Percentiles rank a stretch among this genome's conserved stretches.
Conservation (phyloP, 768 basidiomycete genomes). For the Mycena crocata region DNA sequence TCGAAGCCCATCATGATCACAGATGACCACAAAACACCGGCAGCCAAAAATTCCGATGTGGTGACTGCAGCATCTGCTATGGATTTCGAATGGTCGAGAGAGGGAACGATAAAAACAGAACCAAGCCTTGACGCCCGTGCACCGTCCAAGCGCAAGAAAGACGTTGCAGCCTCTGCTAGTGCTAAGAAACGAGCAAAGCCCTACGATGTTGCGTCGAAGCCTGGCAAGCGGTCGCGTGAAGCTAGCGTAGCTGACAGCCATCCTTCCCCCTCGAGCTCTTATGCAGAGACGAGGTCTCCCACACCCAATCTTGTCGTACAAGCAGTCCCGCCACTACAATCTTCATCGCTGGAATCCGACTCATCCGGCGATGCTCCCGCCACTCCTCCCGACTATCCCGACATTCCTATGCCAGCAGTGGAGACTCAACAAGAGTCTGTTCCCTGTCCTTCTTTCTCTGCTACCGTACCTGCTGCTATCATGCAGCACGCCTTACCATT, state of each 20-base stretch:
- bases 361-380: conserved; percentile 59
- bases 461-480: conserved; percentile 38
- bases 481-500: conserved; percentile 60
- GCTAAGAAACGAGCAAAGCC: conserved; percentile 77
- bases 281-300: conserved; percentile 34
- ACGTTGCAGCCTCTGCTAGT: conserved; percentile 42
- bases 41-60: conserved; percentile 43
- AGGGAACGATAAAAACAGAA: conserved; percentile 39
- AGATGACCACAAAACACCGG: conserved; percentile 92
- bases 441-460: conserved; percentile 16
- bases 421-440: conserved; percentile 38
- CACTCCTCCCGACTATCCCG: conserved; percentile 57
- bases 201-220: conserved; percentile 67
- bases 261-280: conserved; percentile 42
- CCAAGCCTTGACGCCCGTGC: conserved; percentile 47
- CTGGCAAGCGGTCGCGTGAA: conserved; percentile 60
- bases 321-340: conserved; percentile 47
- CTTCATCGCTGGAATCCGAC: conserved; percentile 56
- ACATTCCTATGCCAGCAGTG: conserved; percentile 52
- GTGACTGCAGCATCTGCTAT: conserved; percentile 46
- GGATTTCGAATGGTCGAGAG: conserved; percentile 64
- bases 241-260: conserved; percentile 53
- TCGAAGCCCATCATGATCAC: conserved; percentile 98
- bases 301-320: conserved; percentile 42
- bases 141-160: conserved; percentile 56